Evolutionary conservation across 805 yeast species (phyloP), one percentile per base, ranked within the genome.

Genomic region (Candida nitratophila): DNA sequence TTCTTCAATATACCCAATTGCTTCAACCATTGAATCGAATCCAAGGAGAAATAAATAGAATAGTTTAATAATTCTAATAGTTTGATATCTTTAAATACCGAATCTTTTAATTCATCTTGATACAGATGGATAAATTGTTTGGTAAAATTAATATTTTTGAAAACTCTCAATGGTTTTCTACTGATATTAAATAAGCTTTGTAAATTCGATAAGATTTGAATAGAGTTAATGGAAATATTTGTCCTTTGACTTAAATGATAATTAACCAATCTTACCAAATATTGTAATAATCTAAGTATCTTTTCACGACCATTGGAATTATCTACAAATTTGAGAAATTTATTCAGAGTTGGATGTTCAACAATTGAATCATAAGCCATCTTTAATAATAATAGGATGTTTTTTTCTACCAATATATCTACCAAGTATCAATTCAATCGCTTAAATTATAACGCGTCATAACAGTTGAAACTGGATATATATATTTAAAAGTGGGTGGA

Each of bases 141-240:
- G 44, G 86, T 57, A 59, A 83, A 88, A 54, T 72, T 73, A 55
- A 90, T 66, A 1, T 95, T 95, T 65, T 89, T 90, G 50, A 88
- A 76, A 57, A 83, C 79, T 57, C 97, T 77, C 70, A 90, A 66
- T 20, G 89, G 81, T 68, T 91, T 91, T 62, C 98, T 80, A 49
- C 86, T 73, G 47, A 82, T 62, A 2, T 86, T 74, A 27, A 87
- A 74, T 50, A 83, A 79, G 38, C 59, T 60, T 65, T 82, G 86
- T 49, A 88, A 62, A 20, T 73, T 68, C 52, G 73, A 74, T 60
- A 79, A 73, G 47, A 74, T 60, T 39, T 64, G 62, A 30, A 82
- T 73, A 8, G 70, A 50, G 43, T 70, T 73, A 44, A 60, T 60
- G 26, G 77, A 55, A 56, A 67, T 76, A 19, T 86, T 87, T 51